These are phyloP conservation scores for Fragilariopsis cylindrus DNA, from an alignment of 108 stramenopile genomes.

Conservation along the genomic window DNA sequence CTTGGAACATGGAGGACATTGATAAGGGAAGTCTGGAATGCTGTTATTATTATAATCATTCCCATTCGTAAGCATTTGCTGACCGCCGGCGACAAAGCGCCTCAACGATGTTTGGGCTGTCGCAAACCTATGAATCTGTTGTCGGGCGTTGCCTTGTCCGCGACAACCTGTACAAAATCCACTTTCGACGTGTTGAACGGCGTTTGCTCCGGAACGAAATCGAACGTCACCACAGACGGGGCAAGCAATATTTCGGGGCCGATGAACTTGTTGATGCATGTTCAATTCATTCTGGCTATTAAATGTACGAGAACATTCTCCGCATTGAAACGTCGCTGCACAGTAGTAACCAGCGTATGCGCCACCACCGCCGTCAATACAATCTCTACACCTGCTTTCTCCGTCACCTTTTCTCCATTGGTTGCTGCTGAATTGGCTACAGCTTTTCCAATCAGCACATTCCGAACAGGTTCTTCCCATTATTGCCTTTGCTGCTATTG, in stretches of 20 bases:
- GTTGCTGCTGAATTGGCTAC: constrained; percentile 48
- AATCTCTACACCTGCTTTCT: constrained; percentile 53
- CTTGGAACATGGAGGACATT: constrained; percentile 50
- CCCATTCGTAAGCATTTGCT: constrained; percentile 50
- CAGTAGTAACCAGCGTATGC: background rate
- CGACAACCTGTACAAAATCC: constrained; percentile 64
- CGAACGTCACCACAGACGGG: constrained; percentile 63
- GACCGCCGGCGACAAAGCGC: constrained; percentile 40
- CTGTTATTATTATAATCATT: constrained; percentile 14
- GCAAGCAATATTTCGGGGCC: constrained; percentile 65
- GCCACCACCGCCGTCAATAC: constrained; percentile 28
- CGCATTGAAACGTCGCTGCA: constrained; percentile 30
- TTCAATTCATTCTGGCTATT: constrained; percentile 52
- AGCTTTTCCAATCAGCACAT: constrained; percentile 32
- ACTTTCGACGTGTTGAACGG: constrained; percentile 73
- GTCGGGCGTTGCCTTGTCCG: constrained; percentile 55
- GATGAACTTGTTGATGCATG: constrained; percentile 81
- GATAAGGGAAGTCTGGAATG: constrained; percentile 65
- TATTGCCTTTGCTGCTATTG: background rate
- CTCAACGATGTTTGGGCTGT: constrained; percentile 35
- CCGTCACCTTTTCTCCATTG: constrained; percentile 68
- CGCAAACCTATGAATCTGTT: constrained; percentile 65
- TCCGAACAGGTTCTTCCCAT: constrained; percentile 59
- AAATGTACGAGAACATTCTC: constrained; percentile 51
- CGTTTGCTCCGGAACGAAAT: constrained; percentile 67